Evolutionary conservation across 805 yeast genomes (phyloP).

Genomic region (Metschnikowia corniflorae): DNA sequence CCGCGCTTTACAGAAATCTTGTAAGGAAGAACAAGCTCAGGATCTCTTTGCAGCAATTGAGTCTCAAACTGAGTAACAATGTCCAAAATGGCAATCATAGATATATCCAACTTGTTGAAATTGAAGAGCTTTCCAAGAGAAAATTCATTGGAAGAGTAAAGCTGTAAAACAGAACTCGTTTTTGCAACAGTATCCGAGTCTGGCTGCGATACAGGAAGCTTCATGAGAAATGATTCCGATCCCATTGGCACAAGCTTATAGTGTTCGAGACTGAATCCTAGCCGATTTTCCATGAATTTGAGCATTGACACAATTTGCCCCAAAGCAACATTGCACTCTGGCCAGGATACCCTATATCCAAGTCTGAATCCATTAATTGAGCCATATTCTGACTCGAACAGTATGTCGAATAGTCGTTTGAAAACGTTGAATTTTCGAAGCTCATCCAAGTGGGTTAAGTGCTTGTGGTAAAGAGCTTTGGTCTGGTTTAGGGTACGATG

Average conservation of each 20-base stretch:
- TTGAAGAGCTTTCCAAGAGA: constrained; percentile 67
- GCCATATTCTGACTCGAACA: constrained; percentile 67
- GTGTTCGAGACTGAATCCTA: constrained; percentile 51
- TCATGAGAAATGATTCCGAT: constrained; percentile 73
- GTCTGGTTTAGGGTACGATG: constrained; percentile 58
- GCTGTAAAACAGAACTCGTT: constrained; percentile 45
- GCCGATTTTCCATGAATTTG: constrained; percentile 56
- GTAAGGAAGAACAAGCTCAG: constrained; percentile 68
- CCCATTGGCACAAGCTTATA: constrained; percentile 80
- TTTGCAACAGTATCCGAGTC: constrained; percentile 2
- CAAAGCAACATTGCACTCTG: constrained; percentile 86
- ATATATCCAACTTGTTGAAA: constrained; percentile 73
- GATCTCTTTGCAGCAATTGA: constrained; percentile 44
- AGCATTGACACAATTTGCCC: constrained; percentile 77
- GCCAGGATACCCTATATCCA: constrained; percentile 82
- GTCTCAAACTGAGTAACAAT: constrained; percentile 51
- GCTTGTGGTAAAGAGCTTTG: constrained; percentile 58
- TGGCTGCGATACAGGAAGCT: constrained; percentile 17
- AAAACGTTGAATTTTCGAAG: constrained; percentile 77
- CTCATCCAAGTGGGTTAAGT: constrained; percentile 62
- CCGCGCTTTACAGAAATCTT: constrained; percentile 54
- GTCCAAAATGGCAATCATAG: constrained; percentile 75
- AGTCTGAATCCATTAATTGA: constrained; percentile 81
- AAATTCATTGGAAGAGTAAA: constrained; percentile 69
- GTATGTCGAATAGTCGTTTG: constrained; percentile 77